A percentile compares a stretch with the other conserved stretches of the same genome.
phyloP scores from a whole-genome alignment of 2,329 filamentous ascomycete species.

The Rutstroemia sp. region DNA sequence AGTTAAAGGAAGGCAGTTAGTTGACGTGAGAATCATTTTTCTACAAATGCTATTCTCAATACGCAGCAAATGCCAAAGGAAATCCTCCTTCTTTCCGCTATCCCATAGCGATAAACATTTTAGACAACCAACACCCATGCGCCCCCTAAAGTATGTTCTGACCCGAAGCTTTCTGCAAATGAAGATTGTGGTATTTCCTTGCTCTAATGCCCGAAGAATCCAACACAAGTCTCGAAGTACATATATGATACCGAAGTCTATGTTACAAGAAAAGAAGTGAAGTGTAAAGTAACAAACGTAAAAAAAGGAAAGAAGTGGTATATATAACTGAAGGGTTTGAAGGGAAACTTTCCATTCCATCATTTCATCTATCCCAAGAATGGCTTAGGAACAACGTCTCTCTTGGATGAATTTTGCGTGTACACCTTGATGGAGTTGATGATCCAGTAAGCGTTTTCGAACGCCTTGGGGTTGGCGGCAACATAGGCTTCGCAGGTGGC shows the following conservation, averaged over 20 bases:
- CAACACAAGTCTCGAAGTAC: not conserved
- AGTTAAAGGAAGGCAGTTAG: too few relatives aligned
- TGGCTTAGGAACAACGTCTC: slow-evolving; percentile 5
- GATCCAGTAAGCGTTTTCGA: slow-evolving; percentile 69
- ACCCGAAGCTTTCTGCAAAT: not conserved
- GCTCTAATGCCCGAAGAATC: not conserved
- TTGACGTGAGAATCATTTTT: too few relatives aligned
- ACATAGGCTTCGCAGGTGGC: slow-evolving; percentile 66
- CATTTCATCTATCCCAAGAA: not conserved
- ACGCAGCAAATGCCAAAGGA: too few relatives aligned
- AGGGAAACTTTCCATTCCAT: not conserved
- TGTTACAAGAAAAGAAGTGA: too few relatives aligned
- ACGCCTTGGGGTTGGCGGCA: slow-evolving; percentile 58
- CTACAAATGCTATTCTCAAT: too few relatives aligned
- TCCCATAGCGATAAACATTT: not conserved
- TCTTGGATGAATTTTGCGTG: slow-evolving; percentile 4
- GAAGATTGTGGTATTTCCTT: slow-evolving; percentile 9
- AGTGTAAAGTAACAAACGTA: too few relatives aligned
- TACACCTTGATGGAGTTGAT: slow-evolving; percentile 44
- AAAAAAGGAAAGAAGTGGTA: too few relatives aligned
- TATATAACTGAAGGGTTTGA: too few relatives aligned
- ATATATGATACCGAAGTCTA: too few relatives aligned
- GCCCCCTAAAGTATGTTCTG: not conserved
- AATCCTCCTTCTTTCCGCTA: too few relatives aligned
- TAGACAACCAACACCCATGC: not conserved